Conservation (phyloP, 106 monocot species). For the Apostasia ramifera region DNA sequence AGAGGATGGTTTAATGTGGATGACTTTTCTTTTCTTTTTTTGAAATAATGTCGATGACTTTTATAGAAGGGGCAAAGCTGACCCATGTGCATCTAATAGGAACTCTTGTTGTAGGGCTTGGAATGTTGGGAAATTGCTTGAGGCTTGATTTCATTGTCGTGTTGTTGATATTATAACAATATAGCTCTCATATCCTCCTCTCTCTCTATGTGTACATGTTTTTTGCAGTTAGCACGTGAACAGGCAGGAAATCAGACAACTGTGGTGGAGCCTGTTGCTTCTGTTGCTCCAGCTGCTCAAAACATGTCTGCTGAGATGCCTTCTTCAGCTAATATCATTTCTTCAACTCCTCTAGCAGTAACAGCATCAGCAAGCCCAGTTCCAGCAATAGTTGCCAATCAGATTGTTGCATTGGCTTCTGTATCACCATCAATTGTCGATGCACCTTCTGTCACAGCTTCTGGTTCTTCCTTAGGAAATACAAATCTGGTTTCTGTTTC, state of each 20-base stretch:
- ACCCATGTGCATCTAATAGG: no score
- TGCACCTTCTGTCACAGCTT: constrained; percentile 16
- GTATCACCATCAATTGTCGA: constrained; percentile 19
- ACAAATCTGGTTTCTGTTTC: constrained; percentile 14
- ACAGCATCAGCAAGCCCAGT: constrained; percentile 23
- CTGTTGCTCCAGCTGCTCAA: constrained; percentile 10
- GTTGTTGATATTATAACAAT: neutral
- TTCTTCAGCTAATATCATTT: constrained; percentile 2
- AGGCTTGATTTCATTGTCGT: neutral
- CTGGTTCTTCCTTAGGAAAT: constrained; percentile 10
- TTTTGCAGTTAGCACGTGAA: constrained; percentile 85
- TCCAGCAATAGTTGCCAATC: constrained; percentile 14
- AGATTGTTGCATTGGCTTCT: constrained; percentile 15
- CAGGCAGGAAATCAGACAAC: constrained; percentile 44
- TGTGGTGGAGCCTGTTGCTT: constrained; percentile 23
- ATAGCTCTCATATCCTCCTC: neutral
- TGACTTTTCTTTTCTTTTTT: neutral
- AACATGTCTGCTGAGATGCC: constrained; percentile 20
- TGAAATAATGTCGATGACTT: neutral
- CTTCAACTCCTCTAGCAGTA: neutral
- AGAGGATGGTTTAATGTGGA: neutral
- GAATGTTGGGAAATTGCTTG: neutral
- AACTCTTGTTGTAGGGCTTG: neutral
- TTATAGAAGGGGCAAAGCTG: neutral
- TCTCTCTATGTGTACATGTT: neutral